Evolutionary conservation across 2,329 filamentous ascomycete genomes (phyloP), one percentile per base, ranked within the genome.

Genomic region (Diaporthe aspalathi): DNA sequence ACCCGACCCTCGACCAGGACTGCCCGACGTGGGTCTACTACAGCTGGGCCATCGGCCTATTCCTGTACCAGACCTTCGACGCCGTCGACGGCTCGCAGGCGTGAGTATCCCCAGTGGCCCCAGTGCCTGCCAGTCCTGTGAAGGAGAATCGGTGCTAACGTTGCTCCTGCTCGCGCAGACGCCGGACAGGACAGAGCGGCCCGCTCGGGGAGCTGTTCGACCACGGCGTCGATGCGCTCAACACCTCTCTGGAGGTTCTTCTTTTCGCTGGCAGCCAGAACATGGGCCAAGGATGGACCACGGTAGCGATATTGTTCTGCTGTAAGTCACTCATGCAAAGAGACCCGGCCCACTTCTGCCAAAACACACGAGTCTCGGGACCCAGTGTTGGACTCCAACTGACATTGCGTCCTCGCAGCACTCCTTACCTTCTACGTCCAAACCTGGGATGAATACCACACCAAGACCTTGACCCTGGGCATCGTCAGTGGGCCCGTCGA

Each of bases 381-480:
- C 12, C n/a, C n/a, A n/a, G n/a, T n/a, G 49, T 17, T 20, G 17
- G 11, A 5, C n/a, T 7, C n/a, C 72, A 27, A 27, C 69, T 68
- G 38, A 71, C 45, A 24, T 27, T 5, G 27, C 62, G 47, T 29
- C 8, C 6, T 43, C 43, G 62, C 73, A 94, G 92, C 93, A 8
- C 90, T 95, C 72, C 86, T 97, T 77, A 98, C 96, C n/a, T 99
- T 99, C 82, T 98, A 98, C 81, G 92, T 98, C 52, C 96, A 98
- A 81, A 98, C 96, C 43, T 99, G 96, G 96, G 96, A 99, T 79
- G 96, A 98, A 81, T 99, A 98, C 83, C 95, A 98, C 84, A 99
- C 96, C 66, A 95, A 98, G 82, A 96, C 95, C 3, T 89, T 99
- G 60, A 98, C 94, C 1, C 89, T 99, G 7, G 96, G 96, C 72